Base-by-base conservation (phyloP, 495 filamentous ascomycete genomes). In the Parathielavia appendiculata region DNA sequence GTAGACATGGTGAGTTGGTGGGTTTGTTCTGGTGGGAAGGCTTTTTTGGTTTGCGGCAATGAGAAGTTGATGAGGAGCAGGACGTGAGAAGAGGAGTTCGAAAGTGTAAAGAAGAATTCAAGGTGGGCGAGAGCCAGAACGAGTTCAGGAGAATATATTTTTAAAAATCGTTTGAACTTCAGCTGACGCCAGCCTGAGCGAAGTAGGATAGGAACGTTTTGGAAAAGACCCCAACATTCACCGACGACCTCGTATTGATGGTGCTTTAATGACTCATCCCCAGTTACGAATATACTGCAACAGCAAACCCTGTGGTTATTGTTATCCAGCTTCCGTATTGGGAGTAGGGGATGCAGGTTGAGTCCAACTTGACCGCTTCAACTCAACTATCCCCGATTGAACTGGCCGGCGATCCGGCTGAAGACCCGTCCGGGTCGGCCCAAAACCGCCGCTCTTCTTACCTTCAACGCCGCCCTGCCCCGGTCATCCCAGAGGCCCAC, bases 301-400 rank as follows among this genome's bases (percentile, higher is more conserved):
- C 9, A 39, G 5, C 46, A 17, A 26, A 26, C 34, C 22, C 51
- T 23, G 34, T 59, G 34, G 6, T 22, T 20, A 3, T 51, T 2
- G 22, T 8, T 40, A 54, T 32, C 39, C 14, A 61, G 45, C 58
- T 61, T 51, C 58, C 58, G 14, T 22, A 56, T 61, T 61, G 30
- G 58, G 58, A 46, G 46, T 51, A 35, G 53, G 32, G 17, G 17
- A 39, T 52, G 52, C 58, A 54, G 26, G 22, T 22, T 23, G 30
- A 19, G 14, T 26, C 23, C 35, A 7, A 13, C 26, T 5, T 23
- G n/a, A n/a, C n/a, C n/a, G 38, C 51, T 43, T 43, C 23, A 26
- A 14, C 16, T 19, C 16, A 17, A 8, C 6, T 9, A 26, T 19
- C 16, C n/a, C 16, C n/a, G 23, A 11, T 26, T 23, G 34, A 46